Percentiles rank a stretch among this genome's conserved stretches.
Evolutionary conservation across 2,329 filamentous ascomycete species (phyloP).

Genomic region (Colletotrichum sp.): DNA sequence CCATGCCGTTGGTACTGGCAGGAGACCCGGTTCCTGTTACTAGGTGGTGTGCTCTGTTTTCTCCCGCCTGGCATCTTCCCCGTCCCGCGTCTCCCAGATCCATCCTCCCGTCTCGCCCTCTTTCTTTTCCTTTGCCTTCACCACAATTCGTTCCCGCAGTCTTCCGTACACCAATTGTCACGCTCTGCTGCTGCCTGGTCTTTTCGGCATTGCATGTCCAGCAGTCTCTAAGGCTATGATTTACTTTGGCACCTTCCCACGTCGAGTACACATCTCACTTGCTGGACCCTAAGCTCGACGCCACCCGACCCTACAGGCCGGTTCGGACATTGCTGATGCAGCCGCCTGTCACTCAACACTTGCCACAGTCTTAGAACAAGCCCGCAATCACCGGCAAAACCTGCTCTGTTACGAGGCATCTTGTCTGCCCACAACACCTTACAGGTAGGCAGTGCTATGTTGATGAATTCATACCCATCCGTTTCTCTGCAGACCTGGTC

Average conservation of each 20-base stretch:
- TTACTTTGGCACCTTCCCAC: background rate
- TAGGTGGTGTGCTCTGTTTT: background rate
- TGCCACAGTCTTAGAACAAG: background rate
- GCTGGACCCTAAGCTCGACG: background rate
- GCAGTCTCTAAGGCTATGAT: background rate
- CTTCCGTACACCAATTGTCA: background rate
- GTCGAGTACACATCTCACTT: background rate
- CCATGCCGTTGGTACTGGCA: conserved; percentile 2
- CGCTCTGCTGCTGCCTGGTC: background rate
- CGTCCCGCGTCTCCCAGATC: background rate
- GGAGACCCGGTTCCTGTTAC: background rate
- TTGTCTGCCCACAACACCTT: background rate
- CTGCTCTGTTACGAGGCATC: background rate
- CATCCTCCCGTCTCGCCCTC: background rate
- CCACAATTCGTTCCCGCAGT: background rate
- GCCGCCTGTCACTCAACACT: background rate
- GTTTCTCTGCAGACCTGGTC: background rate
- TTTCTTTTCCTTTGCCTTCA: background rate
- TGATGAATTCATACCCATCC: background rate
- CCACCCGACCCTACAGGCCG: background rate
- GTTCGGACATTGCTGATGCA: background rate
- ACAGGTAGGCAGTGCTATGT: background rate
- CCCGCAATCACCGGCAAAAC: background rate
- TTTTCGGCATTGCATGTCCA: background rate
- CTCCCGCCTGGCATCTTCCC: background rate